Evolutionary conservation across 2,329 filamentous ascomycete species (phyloP).

Genomic region (Fusarium sacchari): DNA sequence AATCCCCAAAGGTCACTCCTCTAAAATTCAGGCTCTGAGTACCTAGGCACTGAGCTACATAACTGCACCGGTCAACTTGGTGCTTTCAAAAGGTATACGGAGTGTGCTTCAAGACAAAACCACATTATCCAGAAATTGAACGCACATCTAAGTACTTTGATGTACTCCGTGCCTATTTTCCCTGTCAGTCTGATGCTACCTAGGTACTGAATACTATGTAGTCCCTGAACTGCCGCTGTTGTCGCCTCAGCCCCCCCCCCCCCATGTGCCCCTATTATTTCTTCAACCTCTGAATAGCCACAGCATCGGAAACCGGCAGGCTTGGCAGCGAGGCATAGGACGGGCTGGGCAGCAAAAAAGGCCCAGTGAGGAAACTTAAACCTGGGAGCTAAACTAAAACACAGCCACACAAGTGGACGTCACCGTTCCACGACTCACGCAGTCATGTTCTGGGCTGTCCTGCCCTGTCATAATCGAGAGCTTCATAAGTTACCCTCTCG

Average conservation of each 20-base stretch:
- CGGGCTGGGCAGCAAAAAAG: conserved; percentile 36
- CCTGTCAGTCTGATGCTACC: neutral
- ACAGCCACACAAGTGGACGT: conserved; percentile 48
- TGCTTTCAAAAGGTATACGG: neutral
- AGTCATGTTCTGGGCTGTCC: conserved; percentile 19
- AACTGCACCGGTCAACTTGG: neutral
- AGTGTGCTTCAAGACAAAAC: neutral
- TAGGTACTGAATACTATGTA: neutral
- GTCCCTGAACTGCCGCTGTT: neutral
- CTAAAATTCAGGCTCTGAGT: neutral
- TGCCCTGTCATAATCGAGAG: conserved; percentile 36
- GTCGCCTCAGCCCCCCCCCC: neutral
- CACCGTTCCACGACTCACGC: conserved; percentile 41
- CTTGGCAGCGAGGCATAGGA: conserved; percentile 19
- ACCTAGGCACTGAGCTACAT: neutral
- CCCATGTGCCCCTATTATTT: conserved; percentile 9
- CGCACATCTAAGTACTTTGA: neutral
- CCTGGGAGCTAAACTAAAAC: conserved; percentile 20
- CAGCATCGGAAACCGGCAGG: conserved; percentile 23
- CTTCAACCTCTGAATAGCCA: conserved; percentile 24
- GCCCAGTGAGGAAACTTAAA: neutral
- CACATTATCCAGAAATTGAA: neutral
- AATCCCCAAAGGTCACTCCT: neutral
- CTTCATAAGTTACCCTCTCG: conserved; percentile 38
- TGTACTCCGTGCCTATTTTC: neutral